Evolutionary conservation across 768 basidiomycete species (phyloP).

Genomic region (Leucogyrophana mollusca): DNA sequence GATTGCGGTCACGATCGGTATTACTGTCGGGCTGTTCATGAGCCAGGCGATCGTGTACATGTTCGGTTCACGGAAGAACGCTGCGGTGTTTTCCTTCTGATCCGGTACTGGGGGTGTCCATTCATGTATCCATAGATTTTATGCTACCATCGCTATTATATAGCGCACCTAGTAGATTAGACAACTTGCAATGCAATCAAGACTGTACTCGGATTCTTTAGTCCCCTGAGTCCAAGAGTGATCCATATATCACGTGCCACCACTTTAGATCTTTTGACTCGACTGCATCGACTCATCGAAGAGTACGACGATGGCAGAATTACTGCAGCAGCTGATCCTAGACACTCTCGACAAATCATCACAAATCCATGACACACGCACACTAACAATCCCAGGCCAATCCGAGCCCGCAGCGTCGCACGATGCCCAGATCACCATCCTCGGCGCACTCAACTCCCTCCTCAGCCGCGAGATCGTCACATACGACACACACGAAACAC

Average conservation of each 20-base stretch:
- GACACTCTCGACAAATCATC: constrained; percentile 60
- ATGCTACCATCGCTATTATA: no score
- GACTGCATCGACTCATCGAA: no score
- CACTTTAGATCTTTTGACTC: no score
- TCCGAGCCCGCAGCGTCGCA: constrained; percentile 54
- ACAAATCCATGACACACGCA: constrained; percentile 66
- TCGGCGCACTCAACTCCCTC: constrained; percentile 91
- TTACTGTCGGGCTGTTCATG: constrained; percentile 87
- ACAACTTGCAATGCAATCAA: no score
- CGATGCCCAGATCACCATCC: constrained; percentile 80
- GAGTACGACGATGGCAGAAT: constrained; percentile 76
- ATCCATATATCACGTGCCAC: no score
- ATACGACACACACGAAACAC: constrained; percentile 75
- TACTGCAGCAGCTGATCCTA: constrained; percentile 77
- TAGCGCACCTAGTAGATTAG: background rate
- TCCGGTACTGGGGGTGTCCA: no score
- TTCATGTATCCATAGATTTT: no score
- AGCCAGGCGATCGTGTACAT: constrained; percentile 85
- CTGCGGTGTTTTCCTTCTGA: constrained; percentile 83
- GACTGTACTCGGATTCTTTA: no score
- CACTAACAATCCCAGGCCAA: constrained; percentile 65
- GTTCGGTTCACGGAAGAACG: constrained; percentile 81
- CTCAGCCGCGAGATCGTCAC: constrained; percentile 88
- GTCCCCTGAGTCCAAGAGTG: no score
- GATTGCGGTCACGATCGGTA: constrained; percentile 89